These are phyloP conservation scores for Boletus barrowsii DNA, from an alignment of 768 basidiomycete genomes.

Conservation along the genomic window DNA sequence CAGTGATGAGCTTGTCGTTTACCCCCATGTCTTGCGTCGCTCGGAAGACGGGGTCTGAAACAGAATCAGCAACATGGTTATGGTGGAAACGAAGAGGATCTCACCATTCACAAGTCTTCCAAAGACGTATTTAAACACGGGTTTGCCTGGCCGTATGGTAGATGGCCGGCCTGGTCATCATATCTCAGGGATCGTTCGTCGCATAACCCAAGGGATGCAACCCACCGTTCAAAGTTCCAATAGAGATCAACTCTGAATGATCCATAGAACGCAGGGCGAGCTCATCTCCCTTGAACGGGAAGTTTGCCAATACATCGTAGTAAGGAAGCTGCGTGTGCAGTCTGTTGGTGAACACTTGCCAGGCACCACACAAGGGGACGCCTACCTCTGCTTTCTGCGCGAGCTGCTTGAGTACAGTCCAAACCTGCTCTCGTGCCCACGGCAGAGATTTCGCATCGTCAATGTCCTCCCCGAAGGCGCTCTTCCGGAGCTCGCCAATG, in stretches of 20 bases:
- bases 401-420: constrained; percentile 75
- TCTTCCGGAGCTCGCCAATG: constrained; percentile 82
- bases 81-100: constrained; percentile 1
- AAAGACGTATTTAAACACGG: constrained; percentile 85
- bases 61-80: not conserved
- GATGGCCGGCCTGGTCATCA: constrained; percentile 69
- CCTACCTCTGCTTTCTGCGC: constrained; percentile 62
- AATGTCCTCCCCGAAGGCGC: constrained; percentile 87
- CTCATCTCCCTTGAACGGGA: constrained; percentile 93
- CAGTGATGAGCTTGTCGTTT: constrained; percentile 64
- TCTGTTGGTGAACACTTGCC: constrained; percentile 5
- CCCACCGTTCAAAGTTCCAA: constrained; percentile 72
- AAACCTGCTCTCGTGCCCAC: constrained; percentile 88
- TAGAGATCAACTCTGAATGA: constrained; percentile 80
- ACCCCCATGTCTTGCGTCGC: constrained; percentile 79
- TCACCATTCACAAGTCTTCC: constrained; percentile 74
- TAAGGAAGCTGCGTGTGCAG: constrained; percentile 61
- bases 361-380: constrained; percentile 17
- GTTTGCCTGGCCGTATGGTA: constrained; percentile 84
- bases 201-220: not conserved
- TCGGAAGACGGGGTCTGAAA: constrained; percentile 70
- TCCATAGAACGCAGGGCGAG: constrained; percentile 78
- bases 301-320: constrained; percentile 73
- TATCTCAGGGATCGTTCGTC: not conserved
- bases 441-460: constrained; percentile 81